These are phyloP conservation scores for Podospora appendiculata DNA, from an alignment of 495 filamentous ascomycete species.

Conservation along the genomic window DNA sequence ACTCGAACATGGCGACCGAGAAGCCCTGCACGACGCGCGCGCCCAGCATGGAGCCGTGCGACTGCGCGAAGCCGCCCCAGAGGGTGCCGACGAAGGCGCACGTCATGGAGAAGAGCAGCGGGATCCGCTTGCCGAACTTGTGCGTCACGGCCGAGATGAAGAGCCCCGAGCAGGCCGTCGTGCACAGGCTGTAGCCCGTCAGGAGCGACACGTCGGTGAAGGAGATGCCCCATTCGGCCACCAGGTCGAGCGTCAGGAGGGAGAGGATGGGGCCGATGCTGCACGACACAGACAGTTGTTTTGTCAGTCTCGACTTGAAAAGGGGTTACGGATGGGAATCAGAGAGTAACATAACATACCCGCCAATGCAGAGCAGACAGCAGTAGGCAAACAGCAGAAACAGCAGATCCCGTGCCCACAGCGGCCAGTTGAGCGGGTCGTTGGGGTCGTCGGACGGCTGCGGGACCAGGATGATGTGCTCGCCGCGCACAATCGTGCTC, in stretches of 20 bases:
- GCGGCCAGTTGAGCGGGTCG: constrained; percentile 78
- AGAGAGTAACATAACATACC: not conserved
- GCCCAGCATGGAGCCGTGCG: constrained; percentile 63
- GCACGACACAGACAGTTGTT: constrained; percentile 76
- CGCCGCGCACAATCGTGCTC: not conserved
- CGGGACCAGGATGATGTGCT: constrained; percentile 66
- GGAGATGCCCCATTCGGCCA: constrained; percentile 43
- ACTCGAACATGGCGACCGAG: constrained; percentile 68
- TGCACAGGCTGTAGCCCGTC: constrained; percentile 82
- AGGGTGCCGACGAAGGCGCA: constrained; percentile 62
- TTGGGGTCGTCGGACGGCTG: constrained; percentile 78
- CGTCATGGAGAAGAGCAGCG: constrained; percentile 74
- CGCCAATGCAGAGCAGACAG: not conserved
- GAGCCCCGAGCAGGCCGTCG: constrained; percentile 70
- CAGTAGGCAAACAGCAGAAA: not conserved
- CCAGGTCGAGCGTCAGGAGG: constrained; percentile 70
- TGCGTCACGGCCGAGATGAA: constrained; percentile 78
- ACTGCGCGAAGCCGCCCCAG: constrained; percentile 69
- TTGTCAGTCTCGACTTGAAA: constrained; percentile 27
- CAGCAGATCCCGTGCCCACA: constrained; percentile 70
- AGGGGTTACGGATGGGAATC: too few relatives aligned
- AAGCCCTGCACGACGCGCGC: constrained; percentile 70
- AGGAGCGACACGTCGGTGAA: constrained; percentile 71
- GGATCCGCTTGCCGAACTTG: constrained; percentile 85
- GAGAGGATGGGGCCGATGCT: constrained; percentile 82